Evolutionary conservation across 2,329 filamentous ascomycete genomes (phyloP), one percentile per base, ranked within the genome.

Genomic region (Nemania sp.): DNA sequence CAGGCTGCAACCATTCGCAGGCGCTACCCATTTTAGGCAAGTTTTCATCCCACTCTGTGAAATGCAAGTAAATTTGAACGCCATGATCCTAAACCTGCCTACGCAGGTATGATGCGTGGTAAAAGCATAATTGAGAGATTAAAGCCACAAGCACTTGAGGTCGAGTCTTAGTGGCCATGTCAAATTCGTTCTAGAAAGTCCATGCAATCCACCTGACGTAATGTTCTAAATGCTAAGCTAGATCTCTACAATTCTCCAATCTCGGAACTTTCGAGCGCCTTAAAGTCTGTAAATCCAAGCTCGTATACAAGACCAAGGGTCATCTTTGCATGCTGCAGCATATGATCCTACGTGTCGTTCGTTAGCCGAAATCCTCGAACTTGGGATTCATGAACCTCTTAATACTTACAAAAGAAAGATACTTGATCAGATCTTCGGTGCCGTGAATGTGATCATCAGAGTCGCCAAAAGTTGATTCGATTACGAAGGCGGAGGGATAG

Each of bases 301-400:
- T 97, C 92, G 70, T 93, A 94, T 4, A 88, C 91, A 68, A 96
- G 83, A 5, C 89, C 90, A 34, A 96, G 80, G 1, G 91, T 95
- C 82, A 97, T 83, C 73, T 87, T 89, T 20, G 91, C 91, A 76
- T 97, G 92, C 78, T 97, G 88, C 35, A 95, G 81, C 92, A 97
- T 96, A 75, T 97, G 92, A 73, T 93, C 87, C 64, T 66, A 39
- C 12, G 15, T 32, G 17, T 21, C 39, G 40, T 12, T 34, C 3
- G 37, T 66, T 45, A 64, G 62, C 4, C 6, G 12, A 3, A 29
- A 12, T 20, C 37, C 15, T 29, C n/a, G 40, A 46, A 45, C 2
- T n/a, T 11, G 25, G 37, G 2, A 15, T 42, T 32, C 20, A 18
- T 40, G 34, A 12, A 13, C 6, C 10, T 25, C 5, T n/a, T 43